Conservation (phyloP, 2,329 filamentous ascomycete genomes). For the Fusarium sp. region DNA sequence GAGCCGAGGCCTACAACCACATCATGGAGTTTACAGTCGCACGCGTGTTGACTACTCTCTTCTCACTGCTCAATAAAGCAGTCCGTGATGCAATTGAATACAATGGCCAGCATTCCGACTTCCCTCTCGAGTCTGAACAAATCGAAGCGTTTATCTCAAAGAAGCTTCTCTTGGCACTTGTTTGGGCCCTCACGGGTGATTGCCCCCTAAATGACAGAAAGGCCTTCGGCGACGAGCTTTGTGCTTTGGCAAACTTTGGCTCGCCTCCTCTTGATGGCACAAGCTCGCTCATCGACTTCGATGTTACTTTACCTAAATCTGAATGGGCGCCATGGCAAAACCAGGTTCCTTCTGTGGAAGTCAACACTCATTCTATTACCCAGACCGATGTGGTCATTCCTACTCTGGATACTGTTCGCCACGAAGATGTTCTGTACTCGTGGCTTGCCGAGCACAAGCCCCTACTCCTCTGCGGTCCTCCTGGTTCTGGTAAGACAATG, state of each 20-base stretch:
- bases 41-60: constrained; percentile 89
- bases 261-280: constrained; percentile 80
- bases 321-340: constrained; percentile 96
- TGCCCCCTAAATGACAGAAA: constrained; percentile 91
- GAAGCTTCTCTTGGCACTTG: constrained; percentile 89
- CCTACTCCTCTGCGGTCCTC: constrained; percentile 92
- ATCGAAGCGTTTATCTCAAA: constrained; percentile 90
- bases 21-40: constrained; percentile 99
- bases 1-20: constrained; percentile 84
- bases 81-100: constrained; percentile 95
- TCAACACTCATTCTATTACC: constrained; percentile 97
- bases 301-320: constrained; percentile 84
- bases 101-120: constrained; percentile 93
- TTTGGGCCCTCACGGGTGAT: constrained; percentile 96
- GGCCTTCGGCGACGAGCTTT: constrained; percentile 84
- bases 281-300: constrained; percentile 93
- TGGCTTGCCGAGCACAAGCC: constrained; percentile 99
- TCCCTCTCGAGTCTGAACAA: constrained; percentile 89
- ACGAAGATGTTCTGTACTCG: constrained; percentile 99
- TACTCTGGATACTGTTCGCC: constrained; percentile 94
- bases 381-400: constrained; percentile 99
- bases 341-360: constrained; percentile 91
- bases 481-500: constrained; percentile 99
- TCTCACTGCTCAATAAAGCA: constrained; percentile 94
- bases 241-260: constrained; percentile 84